These are phyloP conservation scores for Berkeleyomyces rouxiae DNA, from an alignment of 2,329 filamentous ascomycete genomes.

Conservation along the genomic window DNA sequence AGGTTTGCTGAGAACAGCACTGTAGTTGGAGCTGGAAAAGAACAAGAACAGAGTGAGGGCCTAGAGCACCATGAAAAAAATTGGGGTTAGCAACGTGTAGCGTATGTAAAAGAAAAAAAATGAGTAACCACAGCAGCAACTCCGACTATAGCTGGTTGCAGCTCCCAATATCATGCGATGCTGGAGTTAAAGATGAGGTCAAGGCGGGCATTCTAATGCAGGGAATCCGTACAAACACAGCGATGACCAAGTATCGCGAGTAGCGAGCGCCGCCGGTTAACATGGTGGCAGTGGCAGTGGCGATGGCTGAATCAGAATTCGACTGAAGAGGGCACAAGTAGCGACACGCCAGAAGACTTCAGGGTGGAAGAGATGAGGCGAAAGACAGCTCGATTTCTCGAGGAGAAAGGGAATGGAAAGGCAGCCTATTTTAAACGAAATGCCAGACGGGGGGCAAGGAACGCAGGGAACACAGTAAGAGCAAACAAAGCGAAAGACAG, in stretches of 20 bases:
- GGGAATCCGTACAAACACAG: conserved; percentile 53
- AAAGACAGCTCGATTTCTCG: background rate
- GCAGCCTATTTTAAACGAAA: background rate
- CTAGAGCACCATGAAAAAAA: conserved; percentile 23
- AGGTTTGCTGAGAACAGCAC: conserved; percentile 17
- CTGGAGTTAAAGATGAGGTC: background rate
- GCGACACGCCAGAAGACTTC: background rate
- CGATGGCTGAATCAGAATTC: background rate
- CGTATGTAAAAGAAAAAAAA: conserved; percentile 3
- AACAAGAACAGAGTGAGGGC: conserved; percentile 64
- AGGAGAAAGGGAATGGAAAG: background rate
- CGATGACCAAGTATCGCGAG: conserved; percentile 62
- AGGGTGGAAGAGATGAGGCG: background rate
- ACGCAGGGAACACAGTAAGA: background rate
- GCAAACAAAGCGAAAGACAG: background rate
- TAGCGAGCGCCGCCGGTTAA: conserved; percentile 58
- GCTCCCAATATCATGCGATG: background rate
- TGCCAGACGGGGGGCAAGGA: background rate
- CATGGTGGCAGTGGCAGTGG: conserved; percentile 17
- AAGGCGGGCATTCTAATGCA: background rate
- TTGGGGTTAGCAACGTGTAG: conserved; percentile 13
- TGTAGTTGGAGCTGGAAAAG: conserved; percentile 44
- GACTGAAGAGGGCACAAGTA: background rate
- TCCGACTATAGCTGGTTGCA: background rate
- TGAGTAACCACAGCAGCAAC: background rate